Evolutionary conservation across 2,329 filamentous ascomycete species (phyloP).

Genomic region (Sordariomycetes sp.): DNA sequence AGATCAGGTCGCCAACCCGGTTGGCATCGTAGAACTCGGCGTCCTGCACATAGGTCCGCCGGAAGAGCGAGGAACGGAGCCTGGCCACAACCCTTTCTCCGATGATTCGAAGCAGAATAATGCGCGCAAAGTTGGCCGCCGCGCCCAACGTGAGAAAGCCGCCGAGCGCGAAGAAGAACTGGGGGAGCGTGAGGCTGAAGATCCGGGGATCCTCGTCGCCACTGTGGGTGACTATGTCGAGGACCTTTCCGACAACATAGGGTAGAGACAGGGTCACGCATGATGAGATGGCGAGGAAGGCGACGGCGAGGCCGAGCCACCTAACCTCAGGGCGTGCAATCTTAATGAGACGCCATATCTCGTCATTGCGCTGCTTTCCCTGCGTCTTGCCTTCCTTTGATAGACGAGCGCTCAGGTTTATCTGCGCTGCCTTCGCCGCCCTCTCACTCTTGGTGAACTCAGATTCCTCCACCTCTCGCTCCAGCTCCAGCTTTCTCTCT

Average conservation of each 20-base stretch:
- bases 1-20: conserved; percentile 90
- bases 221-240: conserved; percentile 77
- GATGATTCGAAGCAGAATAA: conserved; percentile 84
- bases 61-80: conserved; percentile 78
- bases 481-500: conserved; percentile 12
- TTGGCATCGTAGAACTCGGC: conserved; percentile 99
- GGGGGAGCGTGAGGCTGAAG: conserved; percentile 71
- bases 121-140: conserved; percentile 82
- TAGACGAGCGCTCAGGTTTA: conserved; percentile 79
- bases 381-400: conserved; percentile 62
- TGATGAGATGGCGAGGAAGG: conserved; percentile 79
- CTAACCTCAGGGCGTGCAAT: conserved; percentile 77
- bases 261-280: conserved; percentile 92
- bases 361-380: conserved; percentile 48
- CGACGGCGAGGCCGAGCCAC: conserved; percentile 66
- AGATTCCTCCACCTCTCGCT: conserved; percentile 16
- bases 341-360: conserved; percentile 78
- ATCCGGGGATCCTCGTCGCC: conserved; percentile 53
- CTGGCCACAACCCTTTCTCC: conserved; percentile 90
- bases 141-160: conserved; percentile 71
- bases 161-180: conserved; percentile 78
- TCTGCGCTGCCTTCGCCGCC: conserved; percentile 72
- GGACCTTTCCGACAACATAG: conserved; percentile 89
- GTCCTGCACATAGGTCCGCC: conserved; percentile 89
- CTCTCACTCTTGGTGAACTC: conserved; percentile 61